Evolutionary conservation across 2,329 filamentous ascomycete species (phyloP).

Genomic region (Cadophora luteo-olivacea): DNA sequence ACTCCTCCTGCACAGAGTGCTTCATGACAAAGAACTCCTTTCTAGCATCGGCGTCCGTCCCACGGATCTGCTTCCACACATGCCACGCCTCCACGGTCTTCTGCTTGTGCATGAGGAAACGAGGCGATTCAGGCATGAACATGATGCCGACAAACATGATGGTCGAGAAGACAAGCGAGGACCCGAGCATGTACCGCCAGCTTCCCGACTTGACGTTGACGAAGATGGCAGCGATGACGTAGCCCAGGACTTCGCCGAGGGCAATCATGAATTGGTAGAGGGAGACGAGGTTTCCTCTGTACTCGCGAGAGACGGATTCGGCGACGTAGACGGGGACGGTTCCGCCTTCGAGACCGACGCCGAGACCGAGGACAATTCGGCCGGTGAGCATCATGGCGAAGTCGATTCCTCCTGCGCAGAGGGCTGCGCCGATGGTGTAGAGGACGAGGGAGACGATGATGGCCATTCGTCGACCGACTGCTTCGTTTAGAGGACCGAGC

Average conservation of each 20-base stretch:
- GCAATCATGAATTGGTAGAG: slow-evolving; percentile 81
- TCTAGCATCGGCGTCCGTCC: slow-evolving; percentile 61
- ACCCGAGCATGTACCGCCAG: slow-evolving; percentile 78
- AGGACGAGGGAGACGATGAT: slow-evolving; percentile 73
- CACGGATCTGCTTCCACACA: slow-evolving; percentile 77
- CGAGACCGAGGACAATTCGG: slow-evolving; percentile 72
- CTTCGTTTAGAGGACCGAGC: slow-evolving; percentile 71
- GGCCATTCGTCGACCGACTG: slow-evolving; percentile 68
- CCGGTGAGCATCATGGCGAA: slow-evolving; percentile 75
- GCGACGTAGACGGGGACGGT: slow-evolving; percentile 79
- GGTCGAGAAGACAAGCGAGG: slow-evolving; percentile 73
- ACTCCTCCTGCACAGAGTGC: slow-evolving; percentile 64
- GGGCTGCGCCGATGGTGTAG: slow-evolving; percentile 72
- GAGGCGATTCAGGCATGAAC: slow-evolving; percentile 73
- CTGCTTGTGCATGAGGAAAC: slow-evolving; percentile 74
- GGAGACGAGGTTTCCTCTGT: slow-evolving; percentile 75
- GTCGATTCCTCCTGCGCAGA: slow-evolving; percentile 71
- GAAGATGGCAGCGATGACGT: slow-evolving; percentile 76
- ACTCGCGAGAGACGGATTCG: slow-evolving; percentile 70
- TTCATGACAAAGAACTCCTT: slow-evolving; percentile 79
- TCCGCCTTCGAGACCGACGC: slow-evolving; percentile 76
- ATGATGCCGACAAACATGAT: slow-evolving; percentile 69
- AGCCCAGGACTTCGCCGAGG: slow-evolving; percentile 75
- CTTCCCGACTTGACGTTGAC: slow-evolving; percentile 67
- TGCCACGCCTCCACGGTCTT: slow-evolving; percentile 64